Conservation (phyloP, 768 basidiomycete genomes). For the Cyathus striatus region DNA sequence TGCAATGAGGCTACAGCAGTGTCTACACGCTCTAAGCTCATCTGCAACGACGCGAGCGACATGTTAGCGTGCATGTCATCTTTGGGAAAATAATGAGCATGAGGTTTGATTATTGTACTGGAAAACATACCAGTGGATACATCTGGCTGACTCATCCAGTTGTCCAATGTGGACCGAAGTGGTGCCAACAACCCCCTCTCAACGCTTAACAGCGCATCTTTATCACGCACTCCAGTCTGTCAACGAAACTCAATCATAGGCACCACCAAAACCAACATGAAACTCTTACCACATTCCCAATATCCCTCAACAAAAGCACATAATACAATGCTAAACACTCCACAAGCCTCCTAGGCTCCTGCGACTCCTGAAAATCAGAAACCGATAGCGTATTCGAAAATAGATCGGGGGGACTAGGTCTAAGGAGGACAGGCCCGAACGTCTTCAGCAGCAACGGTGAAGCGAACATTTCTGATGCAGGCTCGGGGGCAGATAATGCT, state of each 20-base stretch:
- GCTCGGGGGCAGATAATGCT: constrained; percentile 23
- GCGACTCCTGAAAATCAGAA: constrained; percentile 44
- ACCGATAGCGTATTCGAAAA: constrained; percentile 31
- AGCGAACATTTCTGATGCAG: constrained; percentile 38
- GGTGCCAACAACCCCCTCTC: constrained; percentile 42
- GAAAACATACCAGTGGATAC: constrained; percentile 17
- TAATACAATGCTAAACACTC: constrained; percentile 70
- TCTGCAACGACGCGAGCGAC: constrained; percentile 39
- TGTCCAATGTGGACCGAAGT: constrained; percentile 29
- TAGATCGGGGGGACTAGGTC: constrained; percentile 48
- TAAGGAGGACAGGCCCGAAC: constrained; percentile 58
- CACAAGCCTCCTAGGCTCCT: constrained; percentile 56
- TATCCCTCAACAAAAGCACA: constrained; percentile 55
- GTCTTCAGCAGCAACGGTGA: constrained; percentile 49
- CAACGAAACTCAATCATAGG: not conserved
- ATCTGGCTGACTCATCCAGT: constrained; percentile 21
- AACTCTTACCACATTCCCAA: constrained; percentile 43
- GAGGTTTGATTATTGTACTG: constrained; percentile 1
- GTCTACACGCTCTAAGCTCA: constrained; percentile 46
- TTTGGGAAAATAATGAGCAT: constrained; percentile 6
- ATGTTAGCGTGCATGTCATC: constrained; percentile 26
- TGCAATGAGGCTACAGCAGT: constrained; percentile 17
- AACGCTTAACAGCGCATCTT: constrained; percentile 35
- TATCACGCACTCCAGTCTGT: constrained; percentile 50
- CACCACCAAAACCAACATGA: not conserved